These are phyloP conservation scores for Blastobotrys arbuscula DNA, from an alignment of 1,139 yeast genomes.

Conservation along the genomic window DNA sequence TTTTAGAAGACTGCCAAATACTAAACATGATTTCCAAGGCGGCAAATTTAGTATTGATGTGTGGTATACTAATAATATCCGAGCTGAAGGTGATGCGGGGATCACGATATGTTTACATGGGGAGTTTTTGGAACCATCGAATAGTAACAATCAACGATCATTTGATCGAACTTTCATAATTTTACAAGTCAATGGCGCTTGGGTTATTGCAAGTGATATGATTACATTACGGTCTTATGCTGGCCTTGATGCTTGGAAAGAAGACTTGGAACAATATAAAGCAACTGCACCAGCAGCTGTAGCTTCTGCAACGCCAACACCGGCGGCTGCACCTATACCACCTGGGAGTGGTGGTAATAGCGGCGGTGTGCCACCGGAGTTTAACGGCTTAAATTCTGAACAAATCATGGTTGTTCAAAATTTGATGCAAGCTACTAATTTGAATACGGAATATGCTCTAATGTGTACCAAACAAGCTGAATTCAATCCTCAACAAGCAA, in stretches of 20 bases:
- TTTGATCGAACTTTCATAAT: conserved; percentile 79
- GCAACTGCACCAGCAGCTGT: conserved; percentile 11
- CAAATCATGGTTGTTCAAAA: conserved; percentile 66
- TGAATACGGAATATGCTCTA: conserved; percentile 70
- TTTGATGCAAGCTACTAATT: conserved; percentile 65
- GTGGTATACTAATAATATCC: conserved; percentile 43
- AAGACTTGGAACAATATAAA: conserved; percentile 16
- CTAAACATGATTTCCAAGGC: conserved; percentile 71
- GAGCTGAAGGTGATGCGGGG: conserved; percentile 60
- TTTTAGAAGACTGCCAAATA: conserved; percentile 64
- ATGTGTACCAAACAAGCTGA: conserved; percentile 86
- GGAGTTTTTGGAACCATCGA: conserved; percentile 59
- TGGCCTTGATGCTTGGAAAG: conserved; percentile 55
- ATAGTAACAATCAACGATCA: conserved; percentile 55
- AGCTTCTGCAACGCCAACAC: conserved; percentile 14
- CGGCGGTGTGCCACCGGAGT: conserved; percentile 20
- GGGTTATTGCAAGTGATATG: conserved; percentile 81
- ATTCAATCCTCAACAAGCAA: conserved; percentile 73
- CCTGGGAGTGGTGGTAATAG: conserved; percentile 13
- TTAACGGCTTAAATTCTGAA: conserved; percentile 38
- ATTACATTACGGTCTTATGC: conserved; percentile 61
- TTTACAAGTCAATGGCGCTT: conserved; percentile 63
- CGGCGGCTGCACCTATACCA: conserved; percentile 11
- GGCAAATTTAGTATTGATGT: conserved; percentile 71
- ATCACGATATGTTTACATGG: conserved; percentile 81